phyloP scores from a whole-genome alignment of 1,284 basidiomycete genomes.

The Ustilago trichophora region DNA sequence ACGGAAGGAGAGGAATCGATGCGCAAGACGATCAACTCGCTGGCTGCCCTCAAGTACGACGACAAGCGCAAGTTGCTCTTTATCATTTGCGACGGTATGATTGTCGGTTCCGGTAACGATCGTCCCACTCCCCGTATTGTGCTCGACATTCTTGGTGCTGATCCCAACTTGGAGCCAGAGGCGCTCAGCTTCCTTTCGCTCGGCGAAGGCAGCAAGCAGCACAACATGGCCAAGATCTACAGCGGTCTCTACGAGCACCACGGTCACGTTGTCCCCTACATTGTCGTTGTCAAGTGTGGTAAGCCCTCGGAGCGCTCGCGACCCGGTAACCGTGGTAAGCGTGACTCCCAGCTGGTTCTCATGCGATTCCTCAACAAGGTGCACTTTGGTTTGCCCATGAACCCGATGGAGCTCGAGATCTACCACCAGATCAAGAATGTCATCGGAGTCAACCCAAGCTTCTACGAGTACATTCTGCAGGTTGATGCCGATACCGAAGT shows the following conservation, averaged over 20 bases:
- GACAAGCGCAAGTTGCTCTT: slow-evolving; percentile 96
- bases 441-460: slow-evolving; percentile 96
- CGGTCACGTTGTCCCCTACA: slow-evolving; percentile 94
- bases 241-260: slow-evolving; percentile 92
- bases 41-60: slow-evolving; percentile 93
- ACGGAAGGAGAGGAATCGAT: slow-evolving; percentile 92
- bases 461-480: slow-evolving; percentile 97
- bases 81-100: slow-evolving; percentile 97
- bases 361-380: slow-evolving; percentile 99
- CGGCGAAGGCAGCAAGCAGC: slow-evolving; percentile 92
- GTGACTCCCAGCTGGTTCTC: slow-evolving; percentile 90
- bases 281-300: slow-evolving; percentile 95
- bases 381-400: slow-evolving; percentile 96
- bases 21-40: slow-evolving; percentile 88
- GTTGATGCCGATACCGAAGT: slow-evolving; percentile 95
- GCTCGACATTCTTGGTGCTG: slow-evolving; percentile 92
- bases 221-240: slow-evolving; percentile 98
- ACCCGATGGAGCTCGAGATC: slow-evolving; percentile 93
- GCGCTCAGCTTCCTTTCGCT: slow-evolving; percentile 91
- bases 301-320: slow-evolving; percentile 91
- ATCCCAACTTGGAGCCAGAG: slow-evolving; percentile 91
- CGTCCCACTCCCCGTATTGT: slow-evolving; percentile 77
- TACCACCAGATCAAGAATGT: slow-evolving; percentile 99
- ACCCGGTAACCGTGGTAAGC: slow-evolving; percentile 78
- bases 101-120: slow-evolving; percentile 90